phyloP scores from a whole-genome alignment of 2,329 filamentous ascomycete genomes.

The Annulohypoxylon truncatum region DNA sequence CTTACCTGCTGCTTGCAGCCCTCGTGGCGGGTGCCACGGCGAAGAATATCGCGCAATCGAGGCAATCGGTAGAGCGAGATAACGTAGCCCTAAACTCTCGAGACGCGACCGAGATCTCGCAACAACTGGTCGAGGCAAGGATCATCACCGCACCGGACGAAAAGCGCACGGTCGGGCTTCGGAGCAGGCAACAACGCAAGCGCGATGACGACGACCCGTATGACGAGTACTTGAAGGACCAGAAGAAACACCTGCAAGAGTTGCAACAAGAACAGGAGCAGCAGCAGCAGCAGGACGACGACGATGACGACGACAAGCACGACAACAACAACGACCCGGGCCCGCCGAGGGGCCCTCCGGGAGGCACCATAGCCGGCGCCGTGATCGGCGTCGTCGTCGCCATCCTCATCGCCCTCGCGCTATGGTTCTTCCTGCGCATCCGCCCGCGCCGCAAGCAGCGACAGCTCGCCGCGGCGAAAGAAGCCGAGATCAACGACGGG shows the following conservation, averaged over 20 bases:
- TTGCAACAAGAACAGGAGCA: neutral
- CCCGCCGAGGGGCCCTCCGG: neutral
- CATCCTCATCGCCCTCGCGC: constrained; percentile 22
- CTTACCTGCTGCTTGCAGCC: constrained; percentile 25
- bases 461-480: constrained; percentile 24
- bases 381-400: constrained; percentile 37
- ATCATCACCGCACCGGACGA: neutral
- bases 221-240: neutral
- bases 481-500: constrained; percentile 38
- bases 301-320: constrained; percentile 5
- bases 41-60: neutral
- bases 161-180: neutral
- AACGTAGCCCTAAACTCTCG: constrained; percentile 7
- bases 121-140: constrained; percentile 19
- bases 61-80: neutral
- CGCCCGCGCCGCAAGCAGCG: constrained; percentile 32
- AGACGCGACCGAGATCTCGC: constrained; percentile 4
- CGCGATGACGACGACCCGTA: constrained; percentile 2
- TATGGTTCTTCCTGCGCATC: constrained; percentile 38
- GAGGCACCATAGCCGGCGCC: constrained; percentile 29
- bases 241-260: neutral
- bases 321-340: neutral
- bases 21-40: constrained; percentile 26
- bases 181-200: neutral
- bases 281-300: neutral